Evolutionary conservation across 306 rosid genomes (phyloP).

Genomic region (Echinosophora koreensis): DNA sequence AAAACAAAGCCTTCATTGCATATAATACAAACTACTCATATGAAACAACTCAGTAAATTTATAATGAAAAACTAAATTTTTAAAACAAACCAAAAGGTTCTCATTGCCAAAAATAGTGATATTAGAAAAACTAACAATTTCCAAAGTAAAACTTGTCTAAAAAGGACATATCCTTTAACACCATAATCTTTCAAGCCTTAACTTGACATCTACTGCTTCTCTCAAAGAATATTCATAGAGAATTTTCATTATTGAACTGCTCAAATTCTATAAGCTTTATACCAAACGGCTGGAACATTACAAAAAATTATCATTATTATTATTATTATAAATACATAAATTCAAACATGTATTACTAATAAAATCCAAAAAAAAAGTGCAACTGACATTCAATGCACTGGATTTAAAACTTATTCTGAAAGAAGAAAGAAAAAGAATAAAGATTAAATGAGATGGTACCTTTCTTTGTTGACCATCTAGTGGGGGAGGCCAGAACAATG

Average conservation of each 20-base stretch:
- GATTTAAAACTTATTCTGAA: neutral
- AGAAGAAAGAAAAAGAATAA: neutral
- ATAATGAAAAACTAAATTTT: no score
- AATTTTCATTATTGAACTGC: constrained; percentile 32
- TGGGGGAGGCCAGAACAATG: constrained; percentile 93
- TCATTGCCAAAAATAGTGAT: neutral
- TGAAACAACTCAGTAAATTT: no score
- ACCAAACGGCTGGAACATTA: no score
- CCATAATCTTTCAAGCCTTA: constrained; percentile 19
- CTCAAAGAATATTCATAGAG: constrained; percentile 15
- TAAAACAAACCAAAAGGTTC: neutral
- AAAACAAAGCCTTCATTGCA: no score
- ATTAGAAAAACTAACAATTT: no score
- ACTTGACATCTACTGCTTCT: neutral
- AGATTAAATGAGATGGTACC: constrained; percentile 50
- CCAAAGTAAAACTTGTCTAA: neutral
- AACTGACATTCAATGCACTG: neutral
- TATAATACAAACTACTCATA: no score
- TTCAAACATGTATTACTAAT: neutral
- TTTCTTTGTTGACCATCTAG: constrained; percentile 70
- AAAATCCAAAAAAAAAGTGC: constrained; percentile 6
- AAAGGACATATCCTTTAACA: neutral
- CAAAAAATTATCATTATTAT: neutral
- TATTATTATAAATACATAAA: neutral
- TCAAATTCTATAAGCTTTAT: neutral